A percentile compares a stretch with the other conserved stretches of the same genome.
Evolutionary conservation across 768 basidiomycete species (phyloP).

Genomic region (Baorangia bicolor): DNA sequence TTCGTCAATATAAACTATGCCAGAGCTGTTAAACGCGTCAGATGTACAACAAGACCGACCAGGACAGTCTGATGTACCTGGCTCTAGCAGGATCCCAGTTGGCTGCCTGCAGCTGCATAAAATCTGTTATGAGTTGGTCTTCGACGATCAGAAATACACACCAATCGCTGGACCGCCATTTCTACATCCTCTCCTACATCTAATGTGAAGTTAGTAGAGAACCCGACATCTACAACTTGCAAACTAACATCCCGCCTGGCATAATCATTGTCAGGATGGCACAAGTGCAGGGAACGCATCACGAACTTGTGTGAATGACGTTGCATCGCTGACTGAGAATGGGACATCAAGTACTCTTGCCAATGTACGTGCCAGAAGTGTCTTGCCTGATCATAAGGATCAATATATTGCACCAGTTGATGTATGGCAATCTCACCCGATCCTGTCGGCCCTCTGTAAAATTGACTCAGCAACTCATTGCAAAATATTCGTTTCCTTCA

Average conservation of each 20-base stretch:
- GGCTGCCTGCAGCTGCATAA: slow-evolving; percentile 75
- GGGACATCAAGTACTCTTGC: slow-evolving; percentile 90
- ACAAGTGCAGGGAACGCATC: background rate
- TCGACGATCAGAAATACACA: slow-evolving; percentile 30
- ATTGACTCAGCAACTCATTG: slow-evolving; percentile 7
- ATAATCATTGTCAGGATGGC: slow-evolving; percentile 11
- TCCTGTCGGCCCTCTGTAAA: slow-evolving; percentile 74
- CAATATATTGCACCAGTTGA: background rate
- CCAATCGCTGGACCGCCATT: slow-evolving; percentile 82
- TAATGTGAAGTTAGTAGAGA: slow-evolving; percentile 29
- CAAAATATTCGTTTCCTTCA: slow-evolving; percentile 36
- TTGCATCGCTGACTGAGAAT: slow-evolving; percentile 92
- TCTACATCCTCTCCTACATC: slow-evolving; percentile 98
- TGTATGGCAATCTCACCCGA: slow-evolving; percentile 54
- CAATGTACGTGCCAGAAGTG: slow-evolving; percentile 86
- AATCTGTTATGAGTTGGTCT: background rate
- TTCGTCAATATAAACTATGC: slow-evolving; percentile 97
- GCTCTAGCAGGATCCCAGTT: slow-evolving; percentile 86
- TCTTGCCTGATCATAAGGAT: slow-evolving; percentile 62
- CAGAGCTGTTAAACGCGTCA: slow-evolving; percentile 54
- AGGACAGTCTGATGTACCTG: slow-evolving; percentile 46
- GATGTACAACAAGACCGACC: background rate
- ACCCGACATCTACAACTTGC: background rate
- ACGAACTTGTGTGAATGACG: slow-evolving; percentile 84
- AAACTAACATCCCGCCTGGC: slow-evolving; percentile 68